Evolutionary conservation across 306 rosid genomes (phyloP), one percentile per base, ranked within the genome.

Genomic region (Rubus idaeus): DNA sequence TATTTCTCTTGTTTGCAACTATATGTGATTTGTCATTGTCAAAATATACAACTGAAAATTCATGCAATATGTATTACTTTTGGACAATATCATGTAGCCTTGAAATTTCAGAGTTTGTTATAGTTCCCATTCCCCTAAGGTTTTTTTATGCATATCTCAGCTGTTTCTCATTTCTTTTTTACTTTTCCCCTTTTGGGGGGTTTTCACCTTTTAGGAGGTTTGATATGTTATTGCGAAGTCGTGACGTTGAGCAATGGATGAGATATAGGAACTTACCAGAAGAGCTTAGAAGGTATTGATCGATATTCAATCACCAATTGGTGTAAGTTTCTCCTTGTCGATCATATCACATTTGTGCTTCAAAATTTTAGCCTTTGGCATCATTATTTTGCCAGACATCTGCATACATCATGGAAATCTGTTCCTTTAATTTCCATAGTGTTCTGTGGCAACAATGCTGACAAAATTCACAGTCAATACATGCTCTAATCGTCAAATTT

Each of bases 241-340:
- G 96, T 13, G 98, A 93, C 65, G 92, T 91, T 52, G 97, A 93
- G 84, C 90, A 80, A 73, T 93, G 98, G 98, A 93, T 91, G 98
- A 84, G 85, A 49, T 95, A 89, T 53, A 93, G 97, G 44, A 91
- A 88, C 70, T 81, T 93, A 49, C 93, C 97, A 13, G 86, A 84
- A 21, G 83, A 82, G 17, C 77, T 91, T 69, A 86, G 84, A 86
- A 88, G 81, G 97, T 91, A 79, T 26, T 61, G 41, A 79, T 26
- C 30, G 41, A 30, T 61, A 61, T 30, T 35, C 20, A 61, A 35
- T 61, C 67, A 61, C 46, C 20, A 30, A 39, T 26, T 5, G 68
- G 44, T 62, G 68, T 39, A 37, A 64, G 11, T 63, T 39, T 63
- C 41, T 62, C 67, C 67, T 35, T 30, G n/a, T 62, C n/a, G n/a